A percentile compares a stretch with the other conserved stretches of the same genome.
These are phyloP conservation scores for Coemansia sp. DNA, from an alignment of 371 early-diverging fungal species.

Conservation along the genomic window DNA sequence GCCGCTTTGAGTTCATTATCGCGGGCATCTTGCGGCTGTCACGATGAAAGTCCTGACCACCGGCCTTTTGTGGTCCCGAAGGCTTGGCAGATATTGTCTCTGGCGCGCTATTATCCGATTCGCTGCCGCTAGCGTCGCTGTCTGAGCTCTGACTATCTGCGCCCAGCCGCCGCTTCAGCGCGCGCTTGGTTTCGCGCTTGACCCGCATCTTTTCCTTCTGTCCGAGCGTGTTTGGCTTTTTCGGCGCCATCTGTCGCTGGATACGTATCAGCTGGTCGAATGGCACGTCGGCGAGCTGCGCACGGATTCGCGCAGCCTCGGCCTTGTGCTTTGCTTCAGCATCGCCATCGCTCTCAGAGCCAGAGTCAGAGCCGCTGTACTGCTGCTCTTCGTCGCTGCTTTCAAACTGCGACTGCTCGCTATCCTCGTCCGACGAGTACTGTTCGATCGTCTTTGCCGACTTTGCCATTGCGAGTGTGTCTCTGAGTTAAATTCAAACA, in stretches of 20 bases:
- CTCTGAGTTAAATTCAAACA: neutral
- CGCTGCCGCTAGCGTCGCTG: conserved; percentile 3
- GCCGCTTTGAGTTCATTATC: conserved; percentile 77
- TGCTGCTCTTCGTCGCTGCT: conserved; percentile 11
- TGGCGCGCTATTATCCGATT: conserved; percentile 22
- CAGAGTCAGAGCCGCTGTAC: conserved; percentile 9
- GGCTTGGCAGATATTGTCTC: conserved; percentile 48
- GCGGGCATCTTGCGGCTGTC: conserved; percentile 62
- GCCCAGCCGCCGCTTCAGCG: conserved; percentile 15
- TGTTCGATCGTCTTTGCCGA: conserved; percentile 19
- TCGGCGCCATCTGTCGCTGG: conserved; percentile 66
- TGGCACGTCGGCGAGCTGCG: conserved; percentile 70
- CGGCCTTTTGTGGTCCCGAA: neutral
- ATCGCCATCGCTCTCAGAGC: conserved; percentile 20
- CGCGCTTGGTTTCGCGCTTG: conserved; percentile 42
- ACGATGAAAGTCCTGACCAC: conserved; percentile 36
- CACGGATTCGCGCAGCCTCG: conserved; percentile 29
- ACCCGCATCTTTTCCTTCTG: conserved; percentile 33
- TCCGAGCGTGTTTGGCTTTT: conserved; percentile 54
- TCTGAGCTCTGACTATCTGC: neutral
- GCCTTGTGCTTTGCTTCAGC: conserved; percentile 36
- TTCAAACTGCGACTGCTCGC: conserved; percentile 15
- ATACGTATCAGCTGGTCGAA: conserved; percentile 77
- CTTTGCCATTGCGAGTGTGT: conserved; percentile 15
- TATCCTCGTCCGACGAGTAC: conserved; percentile 49